Percentiles rank a stretch among this genome's conserved stretches.
phyloP scores from a whole-genome alignment of 148 eudicot genomes.

The Beta vulgaris region DNA sequence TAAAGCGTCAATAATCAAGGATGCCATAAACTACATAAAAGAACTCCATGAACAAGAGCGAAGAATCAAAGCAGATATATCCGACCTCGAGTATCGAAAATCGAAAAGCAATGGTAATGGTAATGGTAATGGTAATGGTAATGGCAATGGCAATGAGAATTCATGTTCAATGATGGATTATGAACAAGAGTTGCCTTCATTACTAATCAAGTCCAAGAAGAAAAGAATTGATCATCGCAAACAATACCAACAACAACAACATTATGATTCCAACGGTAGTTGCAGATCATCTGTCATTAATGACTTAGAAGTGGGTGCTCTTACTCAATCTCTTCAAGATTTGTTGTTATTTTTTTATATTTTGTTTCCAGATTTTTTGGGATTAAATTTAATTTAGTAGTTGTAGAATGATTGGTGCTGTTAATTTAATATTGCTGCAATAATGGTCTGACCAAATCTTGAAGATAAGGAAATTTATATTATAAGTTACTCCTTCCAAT shows the following conservation, averaged over 20 bases:
- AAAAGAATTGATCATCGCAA: conserved; percentile 28
- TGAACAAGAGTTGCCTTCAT: conserved; percentile 19
- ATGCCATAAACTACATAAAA: conserved; percentile 71
- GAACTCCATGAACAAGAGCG: conserved; percentile 64
- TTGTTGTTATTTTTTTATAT: not conserved
- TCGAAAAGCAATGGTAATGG: conserved; percentile 12
- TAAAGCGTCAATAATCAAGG: conserved; percentile 81
- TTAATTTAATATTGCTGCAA: not conserved
- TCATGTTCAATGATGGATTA: conserved; percentile 22
- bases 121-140: conserved; percentile 16
- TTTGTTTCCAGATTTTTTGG: not conserved
- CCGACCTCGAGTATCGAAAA: conserved; percentile 43
- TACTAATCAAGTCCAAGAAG: conserved; percentile 38
- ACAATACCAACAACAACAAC: conserved; percentile 25
- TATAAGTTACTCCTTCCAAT: too few species aligned
- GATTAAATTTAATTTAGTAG: conserved; percentile 4
- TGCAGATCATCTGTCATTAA: conserved; percentile 43
- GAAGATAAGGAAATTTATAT: too few species aligned
- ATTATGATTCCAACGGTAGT: conserved; percentile 22
- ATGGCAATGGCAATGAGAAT: conserved; percentile 5
- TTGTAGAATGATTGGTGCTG: conserved; percentile 21
- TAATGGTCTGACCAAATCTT: not conserved
- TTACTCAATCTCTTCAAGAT: not conserved
- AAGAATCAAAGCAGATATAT: conserved; percentile 48
- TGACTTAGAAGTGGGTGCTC: conserved; percentile 53